Conservation (phyloP, 2,329 filamentous ascomycete species). For the Colletotrichum viniferum region DNA sequence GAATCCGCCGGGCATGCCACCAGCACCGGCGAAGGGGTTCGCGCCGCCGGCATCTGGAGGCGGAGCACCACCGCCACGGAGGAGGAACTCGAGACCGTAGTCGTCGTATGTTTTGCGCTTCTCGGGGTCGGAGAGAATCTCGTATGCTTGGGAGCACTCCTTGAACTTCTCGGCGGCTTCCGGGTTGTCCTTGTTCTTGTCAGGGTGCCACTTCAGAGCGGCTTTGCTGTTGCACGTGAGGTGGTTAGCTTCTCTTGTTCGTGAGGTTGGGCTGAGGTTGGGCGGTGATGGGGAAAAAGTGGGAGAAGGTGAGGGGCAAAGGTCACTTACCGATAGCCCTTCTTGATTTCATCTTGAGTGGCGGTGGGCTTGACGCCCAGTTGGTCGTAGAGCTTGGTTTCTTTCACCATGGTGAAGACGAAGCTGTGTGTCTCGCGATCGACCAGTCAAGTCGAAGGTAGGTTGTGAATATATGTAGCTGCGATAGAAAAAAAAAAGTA, state of each 20-base stretch:
- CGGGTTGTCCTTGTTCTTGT: constrained; percentile 96
- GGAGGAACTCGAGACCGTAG: constrained; percentile 90
- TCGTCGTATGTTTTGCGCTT: constrained; percentile 96
- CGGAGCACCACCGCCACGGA: constrained; percentile 76
- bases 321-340: constrained; percentile 78
- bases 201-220: constrained; percentile 90
- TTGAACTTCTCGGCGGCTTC: constrained; percentile 93
- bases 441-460: background rate
- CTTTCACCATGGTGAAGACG: constrained; percentile 78
- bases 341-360: constrained; percentile 94
- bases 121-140: constrained; percentile 95
- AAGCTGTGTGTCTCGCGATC: background rate
- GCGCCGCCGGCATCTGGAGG: constrained; percentile 63
- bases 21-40: constrained; percentile 63
- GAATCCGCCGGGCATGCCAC: constrained; percentile 59
- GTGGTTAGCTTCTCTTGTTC: constrained; percentile 36
- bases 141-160: constrained; percentile 96
- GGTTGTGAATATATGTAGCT: background rate
- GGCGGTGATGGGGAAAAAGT: background rate
- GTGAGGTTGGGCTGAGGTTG: background rate
- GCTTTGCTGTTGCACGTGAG: constrained; percentile 65
- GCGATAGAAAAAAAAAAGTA: background rate
- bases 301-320: background rate
- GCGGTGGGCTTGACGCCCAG: constrained; percentile 80
- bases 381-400: constrained; percentile 93